phyloP scores from a whole-genome alignment of 805 yeast species.

The Candida namnaoensis region DNA sequence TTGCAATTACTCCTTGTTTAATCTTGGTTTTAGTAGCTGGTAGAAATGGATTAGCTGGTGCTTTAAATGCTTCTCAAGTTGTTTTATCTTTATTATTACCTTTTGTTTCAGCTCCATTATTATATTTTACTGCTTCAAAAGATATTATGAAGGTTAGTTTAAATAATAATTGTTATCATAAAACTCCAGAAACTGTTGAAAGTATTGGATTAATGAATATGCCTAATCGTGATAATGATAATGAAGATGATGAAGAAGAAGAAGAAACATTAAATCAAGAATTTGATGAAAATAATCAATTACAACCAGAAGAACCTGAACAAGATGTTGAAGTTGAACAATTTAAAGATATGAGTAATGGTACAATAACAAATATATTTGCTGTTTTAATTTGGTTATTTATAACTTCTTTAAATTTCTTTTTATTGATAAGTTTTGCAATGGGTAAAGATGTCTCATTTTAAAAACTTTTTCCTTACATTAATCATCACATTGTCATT shows the following conservation, averaged over 20 bases:
- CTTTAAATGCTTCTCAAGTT: conserved; percentile 81
- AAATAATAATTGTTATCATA: conserved; percentile 8
- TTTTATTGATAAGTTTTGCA: conserved; percentile 41
- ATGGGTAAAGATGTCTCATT: conserved; percentile 32
- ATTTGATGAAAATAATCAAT: background rate
- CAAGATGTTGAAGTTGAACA: background rate
- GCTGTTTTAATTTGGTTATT: conserved; percentile 62
- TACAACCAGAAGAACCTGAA: background rate
- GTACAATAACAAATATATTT: conserved; percentile 35
- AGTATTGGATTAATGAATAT: conserved; percentile 8
- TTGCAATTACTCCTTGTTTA: conserved; percentile 84
- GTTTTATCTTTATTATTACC: conserved; percentile 74
- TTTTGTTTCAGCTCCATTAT: conserved; percentile 80
- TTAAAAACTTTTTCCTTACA: conserved; percentile 3
- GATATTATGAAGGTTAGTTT: conserved; percentile 54
- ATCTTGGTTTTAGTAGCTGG: conserved; percentile 69
- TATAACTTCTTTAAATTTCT: conserved; percentile 61
- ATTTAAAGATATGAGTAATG: conserved; percentile 31
- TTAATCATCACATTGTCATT: background rate
- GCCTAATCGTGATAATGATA: conserved; percentile 1
- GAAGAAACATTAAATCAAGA: background rate
- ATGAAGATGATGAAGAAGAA: background rate
- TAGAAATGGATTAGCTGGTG: conserved; percentile 68
- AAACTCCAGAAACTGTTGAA: conserved; percentile 5
- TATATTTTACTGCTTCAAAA: conserved; percentile 68